Evolutionary conservation across 2,329 filamentous ascomycete genomes (phyloP), one percentile per base, ranked within the genome.

Genomic region (Calycina herbarum): DNA sequence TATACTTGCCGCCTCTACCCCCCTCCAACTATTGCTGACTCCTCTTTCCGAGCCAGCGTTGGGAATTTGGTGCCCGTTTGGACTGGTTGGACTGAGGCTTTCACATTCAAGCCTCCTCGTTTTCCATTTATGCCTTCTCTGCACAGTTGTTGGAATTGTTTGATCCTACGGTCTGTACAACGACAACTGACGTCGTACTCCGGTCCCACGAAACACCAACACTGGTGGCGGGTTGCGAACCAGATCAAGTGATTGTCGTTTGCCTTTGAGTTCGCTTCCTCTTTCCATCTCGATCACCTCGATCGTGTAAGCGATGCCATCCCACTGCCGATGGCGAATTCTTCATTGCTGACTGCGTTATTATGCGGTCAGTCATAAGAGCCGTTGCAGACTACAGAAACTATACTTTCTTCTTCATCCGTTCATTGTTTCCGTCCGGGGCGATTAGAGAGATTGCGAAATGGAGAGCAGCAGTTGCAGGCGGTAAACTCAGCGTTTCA

Each of bases 291-390:
- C 45, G 45, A 51, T 51, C 7, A 20, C 10, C 8, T 51, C 8
- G 45, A 51, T 51, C n/a, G 45, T 24, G 45, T 51, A 51, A 51
- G 45, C 45, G 45, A 51, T 24, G n/a, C 45, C 45, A 38, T 38
- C 45, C 20, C 45, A 51, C 45, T 51, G n/a, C n/a, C 8, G n/a
- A 15, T 51, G 45, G n/a, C n/a, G n/a, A 51, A 51, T 24, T 51
- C 45, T 11, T 24, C 45, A 51, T 20, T 24, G 45, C 45, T 51
- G 45, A 51, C 45, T 24, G 45, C 20, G 45, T 20, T 48, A n/a
- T 20, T n/a, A 48, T 20, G 42, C n/a, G 17, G 42, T 48, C 42
- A 48, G 42, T 48, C 17, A 48, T 48, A 48, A 48, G 42, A 20
- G 42, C 42, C n/a, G 42, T 45, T 45, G 42, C 42, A 45, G 42